A percentile compares a stretch with the other conserved stretches of the same genome.
Evolutionary conservation across 1,139 yeast species (phyloP).

Genomic region (Hyphopichia pseudoburtonii): DNA sequence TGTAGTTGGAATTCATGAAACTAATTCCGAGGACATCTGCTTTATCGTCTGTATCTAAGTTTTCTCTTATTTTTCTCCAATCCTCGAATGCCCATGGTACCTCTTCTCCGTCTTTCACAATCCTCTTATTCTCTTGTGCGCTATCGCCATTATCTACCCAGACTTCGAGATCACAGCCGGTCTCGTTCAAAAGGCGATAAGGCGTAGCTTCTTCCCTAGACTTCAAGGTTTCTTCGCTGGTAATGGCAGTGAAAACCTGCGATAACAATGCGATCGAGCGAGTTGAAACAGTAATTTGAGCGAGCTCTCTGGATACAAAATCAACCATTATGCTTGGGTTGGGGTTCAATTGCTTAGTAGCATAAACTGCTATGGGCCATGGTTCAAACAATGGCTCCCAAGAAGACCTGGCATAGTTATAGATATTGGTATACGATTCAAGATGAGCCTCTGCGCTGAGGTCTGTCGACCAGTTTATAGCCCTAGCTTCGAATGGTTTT

Average conservation of each 20-base stretch:
- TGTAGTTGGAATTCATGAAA: conserved; percentile 55
- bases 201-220: conserved; percentile 85
- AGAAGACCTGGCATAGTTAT: conserved; percentile 86
- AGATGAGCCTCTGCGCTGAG: conserved; percentile 69
- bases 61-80: conserved; percentile 85
- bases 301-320: conserved; percentile 68
- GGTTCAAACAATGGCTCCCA: conserved; percentile 97
- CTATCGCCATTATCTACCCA: conserved; percentile 59
- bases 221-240: conserved; percentile 52
- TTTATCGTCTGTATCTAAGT: conserved; percentile 64
- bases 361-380: conserved; percentile 79
- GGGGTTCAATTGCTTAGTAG: conserved; percentile 48
- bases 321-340: conserved; percentile 55
- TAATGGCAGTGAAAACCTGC: conserved; percentile 59
- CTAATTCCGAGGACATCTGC: conserved; percentile 62
- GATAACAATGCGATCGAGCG: conserved; percentile 78
- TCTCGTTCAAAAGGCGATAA: conserved; percentile 75
- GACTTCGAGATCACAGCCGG: conserved; percentile 75
- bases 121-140: conserved; percentile 19
- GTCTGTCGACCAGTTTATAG: conserved; percentile 90
- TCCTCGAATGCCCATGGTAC: conserved; percentile 93
- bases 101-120: conserved; percentile 49
- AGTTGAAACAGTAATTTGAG: conserved; percentile 81
- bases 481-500: conserved; percentile 69
- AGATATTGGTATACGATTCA: conserved; percentile 73